Base-by-base conservation (phyloP, 208 protist genomes). In the Trypanosoma avium region DNA sequence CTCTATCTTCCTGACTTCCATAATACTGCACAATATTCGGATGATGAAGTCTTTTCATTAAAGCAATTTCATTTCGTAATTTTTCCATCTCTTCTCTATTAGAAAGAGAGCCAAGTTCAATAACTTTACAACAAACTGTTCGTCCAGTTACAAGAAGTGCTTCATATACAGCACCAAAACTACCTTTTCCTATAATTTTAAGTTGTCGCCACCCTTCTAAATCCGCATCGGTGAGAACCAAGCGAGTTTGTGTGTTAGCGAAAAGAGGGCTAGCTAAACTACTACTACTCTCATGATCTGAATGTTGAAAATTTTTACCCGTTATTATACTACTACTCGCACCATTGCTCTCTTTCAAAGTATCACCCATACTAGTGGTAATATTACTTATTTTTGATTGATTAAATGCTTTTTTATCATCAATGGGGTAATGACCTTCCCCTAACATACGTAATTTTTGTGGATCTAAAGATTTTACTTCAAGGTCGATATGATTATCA, bases 11-110 rank as follows among this genome's bases (percentile, higher is more conserved):
- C 26, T 82, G 61, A 65, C 88, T 90, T n/a, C 86, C 91, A 70
- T 94, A 91, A 78, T 95, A 97, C 62, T 91, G 82, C 10, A 97
- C 86, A 62, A 94, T 91, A 79, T 97, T 95, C 3, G 91, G 86
- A 70, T 97, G 91, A 54, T 82, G 72, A 77, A 95, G 75, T 24
- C 82, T 74, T 60, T 81, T 83, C 89, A 95, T 95, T 2, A 93
- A 67, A 12, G 75, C 70, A 46, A 95, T 91, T 45, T 95, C 89
- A 61, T 90, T 90, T 15, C 81, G 71, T 22, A 95, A 75, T 67
- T 86, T 86, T 43, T 90, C 79, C 61, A 95, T 76, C 62, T 95
- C 86, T 33, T 87, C 77, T 10, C 76, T 55, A 43, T 65, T 81
- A 35, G 77, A 71, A 10, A 92, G 67, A 35, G 50, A 84, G 26